Conservation (phyloP, 2,329 filamentous ascomycete species). For the Colletotrichum sp. region DNA sequence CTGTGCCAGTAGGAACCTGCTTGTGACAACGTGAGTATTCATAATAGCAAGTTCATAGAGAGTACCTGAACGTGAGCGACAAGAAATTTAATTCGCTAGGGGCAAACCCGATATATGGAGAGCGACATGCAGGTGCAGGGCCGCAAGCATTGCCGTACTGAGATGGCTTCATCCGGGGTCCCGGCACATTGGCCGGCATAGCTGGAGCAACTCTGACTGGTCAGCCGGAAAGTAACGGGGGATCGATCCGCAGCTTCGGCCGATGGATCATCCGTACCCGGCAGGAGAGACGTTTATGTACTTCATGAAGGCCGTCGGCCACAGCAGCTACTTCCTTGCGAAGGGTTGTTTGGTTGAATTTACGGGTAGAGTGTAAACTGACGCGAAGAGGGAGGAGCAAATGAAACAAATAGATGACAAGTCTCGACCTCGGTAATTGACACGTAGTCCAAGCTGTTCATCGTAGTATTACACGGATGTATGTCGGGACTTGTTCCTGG, state of each 20-base stretch:
- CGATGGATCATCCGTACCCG: not conserved
- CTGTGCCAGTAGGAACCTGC: not conserved
- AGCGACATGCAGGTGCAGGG: not conserved
- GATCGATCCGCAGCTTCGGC: not conserved
- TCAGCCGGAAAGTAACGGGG: not conserved
- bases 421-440: not conserved
- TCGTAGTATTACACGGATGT: not conserved
- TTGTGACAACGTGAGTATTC: not conserved
- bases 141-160: conserved; percentile 17
- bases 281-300: not conserved
- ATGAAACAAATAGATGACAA: not conserved
- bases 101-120: not conserved
- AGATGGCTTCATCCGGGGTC: not conserved
- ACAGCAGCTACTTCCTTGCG: not conserved
- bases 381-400: not conserved
- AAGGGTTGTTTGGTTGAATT: not conserved
- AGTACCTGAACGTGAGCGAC: not conserved
- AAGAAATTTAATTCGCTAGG: not conserved
- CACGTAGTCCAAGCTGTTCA: not conserved
- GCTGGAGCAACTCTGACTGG: not conserved
- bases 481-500: not conserved
- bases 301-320: not conserved
- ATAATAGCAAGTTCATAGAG: not conserved
- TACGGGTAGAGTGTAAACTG: not conserved
- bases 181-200: not conserved